Base-by-base conservation (phyloP, 371 early-diverging fungal species). In the Syncephalastrum monosporum region DNA sequence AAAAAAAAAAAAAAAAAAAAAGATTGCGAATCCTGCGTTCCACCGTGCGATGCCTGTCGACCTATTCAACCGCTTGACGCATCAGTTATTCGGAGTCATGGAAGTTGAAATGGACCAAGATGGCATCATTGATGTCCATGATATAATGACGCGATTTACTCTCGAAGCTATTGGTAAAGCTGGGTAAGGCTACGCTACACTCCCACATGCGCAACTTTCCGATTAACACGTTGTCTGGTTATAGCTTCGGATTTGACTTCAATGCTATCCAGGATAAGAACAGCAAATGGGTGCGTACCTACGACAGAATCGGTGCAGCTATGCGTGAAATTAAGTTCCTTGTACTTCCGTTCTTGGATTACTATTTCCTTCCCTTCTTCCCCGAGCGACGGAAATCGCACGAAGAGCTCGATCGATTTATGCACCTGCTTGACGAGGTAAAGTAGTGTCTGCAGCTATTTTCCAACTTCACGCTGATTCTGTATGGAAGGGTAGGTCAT, bases 21-120 rank as follows among this genome's bases (percentile, higher is more conserved):
- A 27, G 27, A 7, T 67, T 43, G 67, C 67, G 10, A 79, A 72
- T 21, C 76, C 76, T n/a, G 77, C 71, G 5, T 77, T 77, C 47
- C 70, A 67, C 46, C 70, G 70, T n/a, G 50, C 72, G 0, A 66
- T 74, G 61, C 77, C 74, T 5, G 45, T 72, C 1, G 50, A 57
- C 1, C 4, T 67, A 0, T 74, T 77, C 67, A 72, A 70, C 6
- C n/a, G 48, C 12, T 24, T 66, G 5, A 56, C 60, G 0, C 54
- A 59, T 14, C 48, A 49, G 2, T 12, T 72, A 7, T 72, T 77
- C 48, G 10, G 29, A 0, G 41, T 33, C 0, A 59, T 75, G 38
- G 70, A 69, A 10, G 2, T 33, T 0, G 38, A 33, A 33, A 33
- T 33, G 38, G 12, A 33, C 12, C 38, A 33, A 12, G 38, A 33